A percentile compares a stretch with the other conserved stretches of the same genome.
phyloP scores from a whole-genome alignment of 495 filamentous ascomycete species.

The Bacidia gigantensis region DNA sequence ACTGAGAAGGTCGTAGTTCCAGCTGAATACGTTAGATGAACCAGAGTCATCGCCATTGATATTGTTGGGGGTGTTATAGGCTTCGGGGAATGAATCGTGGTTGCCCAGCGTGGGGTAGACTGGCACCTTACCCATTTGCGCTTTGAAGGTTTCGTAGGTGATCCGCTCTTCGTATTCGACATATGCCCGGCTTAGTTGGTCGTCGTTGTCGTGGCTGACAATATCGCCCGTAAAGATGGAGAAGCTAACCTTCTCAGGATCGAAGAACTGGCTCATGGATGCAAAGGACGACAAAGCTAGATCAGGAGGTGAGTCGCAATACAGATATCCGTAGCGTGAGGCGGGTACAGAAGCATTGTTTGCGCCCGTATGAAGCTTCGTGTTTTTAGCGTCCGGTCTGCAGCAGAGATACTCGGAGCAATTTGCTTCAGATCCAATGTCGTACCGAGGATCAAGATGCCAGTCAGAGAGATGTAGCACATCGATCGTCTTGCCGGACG shows the following conservation, averaged over 20 bases:
- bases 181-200: constrained; percentile 24
- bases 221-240: constrained; percentile 34
- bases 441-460: constrained; percentile 37
- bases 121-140: constrained; percentile 30
- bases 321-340: constrained; percentile 18
- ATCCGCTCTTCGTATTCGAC: constrained; percentile 27
- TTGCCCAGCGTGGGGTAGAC: constrained; percentile 31
- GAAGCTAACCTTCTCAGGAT: constrained; percentile 23
- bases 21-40: constrained; percentile 21
- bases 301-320: constrained; percentile 20
- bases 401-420: constrained; percentile 33
- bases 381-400: constrained; percentile 21
- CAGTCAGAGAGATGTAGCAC: constrained; percentile 37
- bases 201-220: constrained; percentile 29
- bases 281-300: constrained; percentile 18
- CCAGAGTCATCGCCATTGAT: constrained; percentile 25
- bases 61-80: constrained; percentile 20
- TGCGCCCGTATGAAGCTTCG: constrained; percentile 12
- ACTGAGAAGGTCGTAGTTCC: constrained; percentile 29
- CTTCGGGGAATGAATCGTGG: constrained; percentile 30
- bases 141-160: constrained; percentile 31
- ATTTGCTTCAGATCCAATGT: constrained; percentile 33
- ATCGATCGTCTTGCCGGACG: constrained; percentile 32
- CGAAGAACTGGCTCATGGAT: constrained; percentile 19
- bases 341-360: constrained; percentile 18